Conservation (phyloP, 2,329 filamentous ascomycete species). For the Hypoxylon sp. region DNA sequence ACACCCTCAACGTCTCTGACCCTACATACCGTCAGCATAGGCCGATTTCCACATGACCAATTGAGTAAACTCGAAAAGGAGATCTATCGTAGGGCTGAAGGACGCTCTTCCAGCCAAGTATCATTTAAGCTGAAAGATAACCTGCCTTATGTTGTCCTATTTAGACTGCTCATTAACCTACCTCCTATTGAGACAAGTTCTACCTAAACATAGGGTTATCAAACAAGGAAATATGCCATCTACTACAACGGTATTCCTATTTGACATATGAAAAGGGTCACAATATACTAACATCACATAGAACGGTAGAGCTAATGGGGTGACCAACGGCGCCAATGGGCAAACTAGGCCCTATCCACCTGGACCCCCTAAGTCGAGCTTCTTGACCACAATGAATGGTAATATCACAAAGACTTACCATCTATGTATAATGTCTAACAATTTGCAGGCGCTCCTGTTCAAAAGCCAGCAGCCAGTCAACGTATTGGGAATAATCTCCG, state of each 20-base stretch:
- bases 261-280: neutral
- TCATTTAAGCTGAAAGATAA: conserved; percentile 2
- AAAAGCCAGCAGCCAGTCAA: conserved; percentile 21
- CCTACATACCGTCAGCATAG: neutral
- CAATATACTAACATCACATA: neutral
- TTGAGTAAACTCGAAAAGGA: conserved; percentile 1
- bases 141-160: neutral
- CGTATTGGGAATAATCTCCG: conserved; percentile 39
- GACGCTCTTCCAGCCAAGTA: neutral
- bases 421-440: neutral
- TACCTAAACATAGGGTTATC: neutral
- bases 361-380: neutral
- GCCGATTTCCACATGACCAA: conserved; percentile 1
- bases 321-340: conserved; percentile 8
- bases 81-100: neutral
- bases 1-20: neutral
- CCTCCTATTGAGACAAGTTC: neutral
- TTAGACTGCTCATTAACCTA: neutral
- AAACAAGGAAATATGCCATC: conserved; percentile 1
- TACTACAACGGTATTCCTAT: conserved; percentile 1
- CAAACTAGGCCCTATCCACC: conserved; percentile 6
- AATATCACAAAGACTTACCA: neutral
- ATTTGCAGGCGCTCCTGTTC: conserved; percentile 8
- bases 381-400: conserved; percentile 44
- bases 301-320: conserved; percentile 2